A percentile compares a stretch with the other conserved stretches of the same genome.
Evolutionary conservation across 2,329 filamentous ascomycete species (phyloP).

Genomic region (Fonsecaea pugnacius): DNA sequence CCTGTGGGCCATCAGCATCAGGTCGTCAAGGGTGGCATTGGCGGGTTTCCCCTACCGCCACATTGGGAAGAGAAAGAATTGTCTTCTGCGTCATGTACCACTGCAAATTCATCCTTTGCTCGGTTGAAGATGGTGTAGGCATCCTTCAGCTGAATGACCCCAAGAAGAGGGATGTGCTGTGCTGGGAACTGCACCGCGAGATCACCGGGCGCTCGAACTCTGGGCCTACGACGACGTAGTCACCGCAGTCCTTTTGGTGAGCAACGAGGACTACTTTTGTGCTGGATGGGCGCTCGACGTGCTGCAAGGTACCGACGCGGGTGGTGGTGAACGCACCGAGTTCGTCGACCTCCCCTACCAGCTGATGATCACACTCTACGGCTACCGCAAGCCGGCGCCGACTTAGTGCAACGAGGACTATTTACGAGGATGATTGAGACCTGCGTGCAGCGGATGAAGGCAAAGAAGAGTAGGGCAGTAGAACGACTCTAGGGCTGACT

Average conservation of each 20-base stretch:
- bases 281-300: neutral
- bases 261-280: neutral
- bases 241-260: neutral
- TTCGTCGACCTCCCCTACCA: neutral
- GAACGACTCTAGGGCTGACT: too few species aligned
- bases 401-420: neutral
- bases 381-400: conserved; percentile 1
- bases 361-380: conserved; percentile 3
- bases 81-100: neutral
- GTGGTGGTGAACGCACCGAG: neutral
- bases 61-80: neutral
- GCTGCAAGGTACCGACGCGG: neutral
- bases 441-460: neutral
- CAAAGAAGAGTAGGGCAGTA: neutral
- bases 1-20: too few species aligned
- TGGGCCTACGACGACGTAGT: neutral
- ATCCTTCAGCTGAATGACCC: neutral
- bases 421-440: neutral
- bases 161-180: neutral
- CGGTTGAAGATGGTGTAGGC: neutral
- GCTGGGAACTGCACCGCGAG: conserved; percentile 3
- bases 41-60: neutral
- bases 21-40: neutral
- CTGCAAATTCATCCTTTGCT: neutral
- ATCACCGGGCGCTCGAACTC: neutral